A percentile compares a stretch with the other conserved stretches of the same genome.
Conservation (phyloP, 2,329 filamentous ascomycete genomes). For the Hypoxylon sp. region DNA sequence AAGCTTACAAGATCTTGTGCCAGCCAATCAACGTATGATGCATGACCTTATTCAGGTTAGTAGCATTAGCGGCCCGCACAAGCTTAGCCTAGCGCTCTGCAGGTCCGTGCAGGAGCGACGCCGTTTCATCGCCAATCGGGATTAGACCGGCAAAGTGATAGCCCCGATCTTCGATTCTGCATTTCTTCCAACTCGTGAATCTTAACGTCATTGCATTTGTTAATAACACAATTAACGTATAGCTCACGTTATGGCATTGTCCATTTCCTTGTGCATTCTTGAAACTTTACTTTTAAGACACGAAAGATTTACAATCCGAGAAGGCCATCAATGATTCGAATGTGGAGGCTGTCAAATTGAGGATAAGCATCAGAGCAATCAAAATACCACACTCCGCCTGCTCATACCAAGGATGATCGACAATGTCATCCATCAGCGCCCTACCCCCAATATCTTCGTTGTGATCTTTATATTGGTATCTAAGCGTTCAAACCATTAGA, state of each 20-base stretch:
- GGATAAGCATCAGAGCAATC: not conserved
- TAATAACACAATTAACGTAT: not conserved
- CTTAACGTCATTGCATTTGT: slow-evolving; percentile 27
- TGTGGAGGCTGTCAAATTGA: not conserved
- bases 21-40: slow-evolving; percentile 39
- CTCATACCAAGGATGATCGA: not conserved
- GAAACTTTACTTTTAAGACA: slow-evolving; percentile 7
- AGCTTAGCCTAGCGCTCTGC: slow-evolving; percentile 29
- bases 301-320: not conserved
- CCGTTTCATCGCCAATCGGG: slow-evolving; percentile 18
- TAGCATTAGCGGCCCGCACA: slow-evolving; percentile 26
- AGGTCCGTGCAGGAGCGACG: slow-evolving; percentile 6
- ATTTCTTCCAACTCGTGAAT: slow-evolving; percentile 14
- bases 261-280: slow-evolving; percentile 20
- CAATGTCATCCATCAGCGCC: not conserved
- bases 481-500: not conserved
- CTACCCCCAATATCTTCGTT: not conserved
- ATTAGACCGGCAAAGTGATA: slow-evolving; percentile 15
- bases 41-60: slow-evolving; percentile 29
- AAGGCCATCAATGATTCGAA: not conserved
- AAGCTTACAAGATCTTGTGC: slow-evolving; percentile 15
- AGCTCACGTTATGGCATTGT: not conserved
- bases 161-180: slow-evolving; percentile 34
- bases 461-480: not conserved
- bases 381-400: not conserved